These are phyloP conservation scores for Esteya vermicola DNA, from an alignment of 2,329 filamentous ascomycete species.

Conservation along the genomic window DNA sequence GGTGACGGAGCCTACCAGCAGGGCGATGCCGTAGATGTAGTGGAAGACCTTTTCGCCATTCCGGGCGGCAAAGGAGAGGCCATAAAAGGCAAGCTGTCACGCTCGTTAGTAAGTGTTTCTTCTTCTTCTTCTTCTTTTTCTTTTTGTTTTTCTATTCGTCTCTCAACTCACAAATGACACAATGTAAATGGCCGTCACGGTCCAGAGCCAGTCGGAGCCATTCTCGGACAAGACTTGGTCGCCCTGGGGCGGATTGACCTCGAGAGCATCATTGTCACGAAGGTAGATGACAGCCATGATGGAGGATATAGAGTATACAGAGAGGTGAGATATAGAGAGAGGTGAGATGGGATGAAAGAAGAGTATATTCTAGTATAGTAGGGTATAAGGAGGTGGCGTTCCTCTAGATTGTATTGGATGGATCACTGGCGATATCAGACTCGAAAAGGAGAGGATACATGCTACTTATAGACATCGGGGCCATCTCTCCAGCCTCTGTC, in stretches of 20 bases:
- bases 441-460: no score
- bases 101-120: background rate
- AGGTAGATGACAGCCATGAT: conserved; percentile 19
- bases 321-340: background rate
- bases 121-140: no score
- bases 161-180: conserved; percentile 29
- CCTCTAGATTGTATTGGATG: no score
- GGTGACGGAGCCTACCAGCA: conserved; percentile 31
- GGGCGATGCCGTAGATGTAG: conserved; percentile 35
- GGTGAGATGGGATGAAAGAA: background rate
- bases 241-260: conserved; percentile 28
- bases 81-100: conserved; percentile 24
- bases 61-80: conserved; percentile 25
- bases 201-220: conserved; percentile 42
- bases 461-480: no score
- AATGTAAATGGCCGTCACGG: conserved; percentile 33
- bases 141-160: no score
- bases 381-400: no score
- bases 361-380: no score
- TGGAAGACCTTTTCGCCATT: conserved; percentile 40
- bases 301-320: background rate
- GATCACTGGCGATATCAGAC: no score
- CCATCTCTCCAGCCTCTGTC: no score
- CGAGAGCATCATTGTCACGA: conserved; percentile 30
- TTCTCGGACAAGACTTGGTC: conserved; percentile 24